A percentile compares a stretch with the other conserved stretches of the same genome.
Evolutionary conservation across 2,329 filamentous ascomycete genomes (phyloP).

Genomic region (Cladophialophora exuberans): DNA sequence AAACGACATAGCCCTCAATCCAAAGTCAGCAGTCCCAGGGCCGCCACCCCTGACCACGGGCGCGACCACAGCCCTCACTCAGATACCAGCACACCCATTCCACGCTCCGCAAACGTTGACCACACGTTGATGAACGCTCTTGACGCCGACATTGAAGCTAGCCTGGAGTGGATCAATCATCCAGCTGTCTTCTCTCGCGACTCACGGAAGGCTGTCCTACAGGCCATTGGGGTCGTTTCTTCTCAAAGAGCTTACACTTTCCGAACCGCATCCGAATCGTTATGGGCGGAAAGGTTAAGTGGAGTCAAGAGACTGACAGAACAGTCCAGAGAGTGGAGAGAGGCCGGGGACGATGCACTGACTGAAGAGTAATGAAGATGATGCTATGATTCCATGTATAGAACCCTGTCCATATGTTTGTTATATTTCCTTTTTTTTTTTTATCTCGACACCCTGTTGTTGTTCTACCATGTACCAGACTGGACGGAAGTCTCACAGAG

Average conservation of each 20-base stretch:
- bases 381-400: conserved; percentile 24
- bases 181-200: conserved; percentile 93
- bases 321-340: conserved; percentile 87
- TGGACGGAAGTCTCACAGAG: background rate
- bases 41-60: conserved; percentile 42
- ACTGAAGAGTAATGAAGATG: conserved; percentile 33
- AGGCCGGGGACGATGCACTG: conserved; percentile 69
- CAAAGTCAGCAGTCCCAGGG: conserved; percentile 39
- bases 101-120: conserved; percentile 70
- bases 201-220: conserved; percentile 90
- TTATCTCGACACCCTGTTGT: conserved; percentile 1
- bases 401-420: conserved; percentile 9
- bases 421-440: conserved; percentile 4
- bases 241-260: conserved; percentile 94
- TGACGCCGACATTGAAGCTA: conserved; percentile 86
- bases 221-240: conserved; percentile 95
- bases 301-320: conserved; percentile 83
- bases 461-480: conserved; percentile 2
- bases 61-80: conserved; percentile 42
- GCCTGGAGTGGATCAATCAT: conserved; percentile 96
- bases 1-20: conserved; percentile 44
- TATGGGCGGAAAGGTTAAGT: conserved; percentile 82
- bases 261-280: conserved; percentile 81
- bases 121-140: conserved; percentile 78
- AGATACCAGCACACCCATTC: conserved; percentile 45